Percentiles rank a stretch among this genome's conserved stretches.
These are phyloP conservation scores for Escallonia herrerae DNA, from an alignment of 129 eudicot genomes.

Conservation along the genomic window DNA sequence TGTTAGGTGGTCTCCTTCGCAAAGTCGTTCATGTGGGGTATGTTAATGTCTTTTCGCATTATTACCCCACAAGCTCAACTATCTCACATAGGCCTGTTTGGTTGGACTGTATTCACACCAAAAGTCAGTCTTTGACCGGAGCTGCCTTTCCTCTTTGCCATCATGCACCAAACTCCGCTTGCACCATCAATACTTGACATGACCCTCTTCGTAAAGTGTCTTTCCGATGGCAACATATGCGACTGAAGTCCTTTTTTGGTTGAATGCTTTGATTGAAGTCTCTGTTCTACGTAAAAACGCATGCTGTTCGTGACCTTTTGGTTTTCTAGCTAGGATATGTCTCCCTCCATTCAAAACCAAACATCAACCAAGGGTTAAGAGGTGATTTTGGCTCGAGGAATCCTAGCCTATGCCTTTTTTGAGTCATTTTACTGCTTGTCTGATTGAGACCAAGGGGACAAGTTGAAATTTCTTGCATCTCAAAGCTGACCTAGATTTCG, in stretches of 20 bases:
- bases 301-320: too few species aligned
- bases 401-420: too few species aligned
- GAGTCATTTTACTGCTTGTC: too few species aligned
- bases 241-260: too few species aligned
- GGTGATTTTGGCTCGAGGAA: too few species aligned
- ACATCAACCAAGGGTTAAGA: background rate
- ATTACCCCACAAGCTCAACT: background rate
- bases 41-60: background rate
- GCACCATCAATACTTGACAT: slow-evolving; percentile 2
- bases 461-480: too few species aligned
- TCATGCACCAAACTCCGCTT: slow-evolving; percentile 3
- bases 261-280: too few species aligned
- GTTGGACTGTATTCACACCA: too few species aligned
- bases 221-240: background rate
- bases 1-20: slow-evolving; percentile 1
- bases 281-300: too few species aligned
- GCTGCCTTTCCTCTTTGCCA: slow-evolving; percentile 3
- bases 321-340: background rate
- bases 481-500: too few species aligned
- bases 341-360: background rate
- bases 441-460: too few species aligned
- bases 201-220: slow-evolving; percentile 8
- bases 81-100: too few species aligned
- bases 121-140: slow-evolving; percentile 5
- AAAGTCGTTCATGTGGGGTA: slow-evolving; percentile 4